Conservation (phyloP, 139 green algal species). For the Chlamydomonas sphaeroides region DNA sequence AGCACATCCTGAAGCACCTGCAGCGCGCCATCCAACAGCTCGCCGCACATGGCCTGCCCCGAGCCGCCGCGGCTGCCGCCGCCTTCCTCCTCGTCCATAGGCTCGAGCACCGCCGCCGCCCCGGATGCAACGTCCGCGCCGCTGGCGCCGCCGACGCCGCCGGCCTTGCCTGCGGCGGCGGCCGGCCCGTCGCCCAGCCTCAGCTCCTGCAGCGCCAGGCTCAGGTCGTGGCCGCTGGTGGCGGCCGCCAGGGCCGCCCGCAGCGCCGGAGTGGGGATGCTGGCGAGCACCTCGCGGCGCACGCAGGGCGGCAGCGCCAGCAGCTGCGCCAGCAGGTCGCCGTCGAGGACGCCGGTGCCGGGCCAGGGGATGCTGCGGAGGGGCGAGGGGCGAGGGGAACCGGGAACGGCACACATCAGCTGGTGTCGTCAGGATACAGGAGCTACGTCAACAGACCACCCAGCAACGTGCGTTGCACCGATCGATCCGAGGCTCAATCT, state of each 20-base stretch:
- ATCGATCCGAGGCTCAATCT: no score
- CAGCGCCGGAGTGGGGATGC: background rate
- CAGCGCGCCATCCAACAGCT: background rate
- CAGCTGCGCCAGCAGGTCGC: slow-evolving; percentile 1
- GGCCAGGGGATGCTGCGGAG: background rate
- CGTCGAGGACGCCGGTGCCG: background rate
- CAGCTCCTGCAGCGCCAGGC: background rate
- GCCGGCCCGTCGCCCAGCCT: background rate
- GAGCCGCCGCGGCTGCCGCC: no score
- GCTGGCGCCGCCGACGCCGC: background rate
- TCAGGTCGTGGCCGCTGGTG: background rate
- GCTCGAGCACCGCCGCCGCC: background rate
- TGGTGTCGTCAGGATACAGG: background rate
- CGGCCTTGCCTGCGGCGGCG: background rate
- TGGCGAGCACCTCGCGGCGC: background rate
- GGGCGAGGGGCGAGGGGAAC: background rate
- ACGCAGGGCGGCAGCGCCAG: background rate
- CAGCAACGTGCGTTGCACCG: no score
- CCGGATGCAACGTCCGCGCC: background rate
- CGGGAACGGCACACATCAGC: background rate
- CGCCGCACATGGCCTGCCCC: background rate
- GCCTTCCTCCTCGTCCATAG: background rate
- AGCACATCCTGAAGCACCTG: slow-evolving; percentile 32
- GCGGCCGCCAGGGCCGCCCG: background rate
- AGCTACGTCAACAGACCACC: no score